Evolutionary conservation across 768 basidiomycete species (phyloP).

Genomic region (Lactifluus subvellereus): DNA sequence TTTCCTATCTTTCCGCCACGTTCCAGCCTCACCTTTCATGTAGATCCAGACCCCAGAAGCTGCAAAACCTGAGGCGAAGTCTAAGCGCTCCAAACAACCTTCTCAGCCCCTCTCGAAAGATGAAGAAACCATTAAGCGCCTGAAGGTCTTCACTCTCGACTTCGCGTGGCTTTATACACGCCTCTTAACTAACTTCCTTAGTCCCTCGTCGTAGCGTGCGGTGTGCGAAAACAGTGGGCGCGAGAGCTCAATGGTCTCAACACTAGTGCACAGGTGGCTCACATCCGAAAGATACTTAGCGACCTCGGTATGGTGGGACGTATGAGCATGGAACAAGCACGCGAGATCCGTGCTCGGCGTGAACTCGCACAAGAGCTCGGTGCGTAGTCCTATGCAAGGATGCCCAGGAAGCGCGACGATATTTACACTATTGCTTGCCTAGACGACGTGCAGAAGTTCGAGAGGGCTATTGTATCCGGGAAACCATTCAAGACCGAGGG

Average conservation of each 20-base stretch:
- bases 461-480: constrained; percentile 41
- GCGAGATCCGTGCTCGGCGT: constrained; percentile 60
- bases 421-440: constrained; percentile 6
- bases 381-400: constrained; percentile 33
- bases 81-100: constrained; percentile 28
- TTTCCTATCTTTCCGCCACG: not conserved
- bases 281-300: constrained; percentile 55
- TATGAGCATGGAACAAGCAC: constrained; percentile 76
- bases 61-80: constrained; percentile 32
- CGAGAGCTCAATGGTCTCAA: constrained; percentile 62
- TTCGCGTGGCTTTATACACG: not conserved
- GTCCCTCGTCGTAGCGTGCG: constrained; percentile 69
- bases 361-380: constrained; percentile 77
- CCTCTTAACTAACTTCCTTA: constrained; percentile 28
- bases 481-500: constrained; percentile 26
- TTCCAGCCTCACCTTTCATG: not conserved
- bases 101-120: constrained; percentile 42
- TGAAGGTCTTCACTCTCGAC: constrained; percentile 48
- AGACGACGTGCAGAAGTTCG: constrained; percentile 78
- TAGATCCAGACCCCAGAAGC: constrained; percentile 2
- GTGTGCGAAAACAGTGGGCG: constrained; percentile 70
- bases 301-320: constrained; percentile 80
- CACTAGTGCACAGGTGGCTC: constrained; percentile 54
- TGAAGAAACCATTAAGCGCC: constrained; percentile 66
- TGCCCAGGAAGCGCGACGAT: not conserved